Conservation (phyloP, 2,329 filamentous ascomycete genomes). For the Rhynchosporium graminicola region DNA sequence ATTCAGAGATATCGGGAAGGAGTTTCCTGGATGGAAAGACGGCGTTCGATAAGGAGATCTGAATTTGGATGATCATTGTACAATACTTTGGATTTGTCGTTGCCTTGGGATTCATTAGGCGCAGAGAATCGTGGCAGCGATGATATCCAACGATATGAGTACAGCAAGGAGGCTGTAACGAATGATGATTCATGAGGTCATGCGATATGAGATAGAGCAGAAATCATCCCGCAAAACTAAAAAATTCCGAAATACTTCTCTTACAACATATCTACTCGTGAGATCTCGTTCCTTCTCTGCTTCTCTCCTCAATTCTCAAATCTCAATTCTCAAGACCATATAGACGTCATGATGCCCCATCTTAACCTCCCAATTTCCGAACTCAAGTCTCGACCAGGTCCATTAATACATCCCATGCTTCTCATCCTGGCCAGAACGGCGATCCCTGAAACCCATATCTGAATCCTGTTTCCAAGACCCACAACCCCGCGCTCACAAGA, state of each 20-base stretch:
- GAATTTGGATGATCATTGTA: neutral
- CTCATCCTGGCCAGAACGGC: neutral
- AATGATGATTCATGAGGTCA: neutral
- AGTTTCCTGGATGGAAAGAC: neutral
- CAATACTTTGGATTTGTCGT: neutral
- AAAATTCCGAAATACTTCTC: neutral
- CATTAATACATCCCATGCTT: neutral
- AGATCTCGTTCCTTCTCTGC: neutral
- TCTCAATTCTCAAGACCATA: neutral
- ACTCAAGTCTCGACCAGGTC: neutral
- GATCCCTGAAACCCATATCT: neutral
- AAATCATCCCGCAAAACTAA: neutral
- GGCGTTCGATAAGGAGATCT: too few relatives aligned
- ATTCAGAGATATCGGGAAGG: neutral
- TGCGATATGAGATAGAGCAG: neutral
- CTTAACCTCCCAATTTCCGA: neutral
- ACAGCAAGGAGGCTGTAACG: neutral
- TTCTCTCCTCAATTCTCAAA: neutral
- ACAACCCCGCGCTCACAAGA: neutral
- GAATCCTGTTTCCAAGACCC: neutral
- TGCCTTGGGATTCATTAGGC: neutral
- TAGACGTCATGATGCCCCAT: constrained; percentile 3
- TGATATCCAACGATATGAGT: neutral
- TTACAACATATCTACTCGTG: neutral
- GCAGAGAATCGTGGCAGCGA: neutral